A percentile compares a stretch with the other conserved stretches of the same genome.
Evolutionary conservation across 2,329 filamentous ascomycete genomes (phyloP).

Genomic region (Acephala macrosclerotiorum): DNA sequence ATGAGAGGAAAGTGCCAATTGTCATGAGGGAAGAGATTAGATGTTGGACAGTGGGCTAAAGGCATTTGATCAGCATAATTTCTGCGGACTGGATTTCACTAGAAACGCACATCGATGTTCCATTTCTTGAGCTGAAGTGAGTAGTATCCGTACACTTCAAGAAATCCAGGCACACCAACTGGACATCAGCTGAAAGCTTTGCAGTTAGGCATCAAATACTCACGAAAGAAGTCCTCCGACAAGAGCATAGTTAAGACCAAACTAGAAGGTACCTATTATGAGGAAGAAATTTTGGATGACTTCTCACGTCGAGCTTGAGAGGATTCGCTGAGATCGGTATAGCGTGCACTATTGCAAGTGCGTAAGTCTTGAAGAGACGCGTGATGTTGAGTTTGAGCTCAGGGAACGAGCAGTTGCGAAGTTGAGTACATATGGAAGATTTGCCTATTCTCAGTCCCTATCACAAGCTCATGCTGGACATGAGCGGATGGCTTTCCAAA

Average conservation of each 20-base stretch:
- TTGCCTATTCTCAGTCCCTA: slow-evolving; percentile 2
- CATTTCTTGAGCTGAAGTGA: slow-evolving; percentile 19
- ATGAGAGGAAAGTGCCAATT: slow-evolving; percentile 57
- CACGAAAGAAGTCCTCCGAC: slow-evolving; percentile 54
- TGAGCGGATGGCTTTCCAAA: not conserved
- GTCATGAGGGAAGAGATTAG: slow-evolving; percentile 59
- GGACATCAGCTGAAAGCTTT: not conserved
- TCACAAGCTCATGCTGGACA: not conserved
- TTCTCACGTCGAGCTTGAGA: slow-evolving; percentile 25
- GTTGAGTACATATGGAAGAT: not conserved
- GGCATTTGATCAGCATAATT: not conserved
- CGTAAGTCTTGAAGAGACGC: not conserved
- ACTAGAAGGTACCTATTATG: slow-evolving; percentile 58
- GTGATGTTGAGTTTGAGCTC: not conserved
- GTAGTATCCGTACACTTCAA: slow-evolving; percentile 56
- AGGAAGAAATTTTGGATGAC: slow-evolving; percentile 53
- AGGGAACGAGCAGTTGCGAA: not conserved
- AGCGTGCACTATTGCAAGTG: slow-evolving; percentile 8
- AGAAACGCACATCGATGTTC: slow-evolving; percentile 34
- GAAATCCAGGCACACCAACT: slow-evolving; percentile 54
- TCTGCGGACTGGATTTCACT: not conserved
- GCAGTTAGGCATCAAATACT: not conserved
- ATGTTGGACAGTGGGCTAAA: slow-evolving; percentile 56
- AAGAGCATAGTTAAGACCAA: slow-evolving; percentile 56
- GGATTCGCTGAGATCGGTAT: slow-evolving; percentile 28